Percentiles rank a stretch among this genome's conserved stretches.
phyloP scores from a whole-genome alignment of 192 early-diverging fungal species.

The Coemansia sp. region DNA sequence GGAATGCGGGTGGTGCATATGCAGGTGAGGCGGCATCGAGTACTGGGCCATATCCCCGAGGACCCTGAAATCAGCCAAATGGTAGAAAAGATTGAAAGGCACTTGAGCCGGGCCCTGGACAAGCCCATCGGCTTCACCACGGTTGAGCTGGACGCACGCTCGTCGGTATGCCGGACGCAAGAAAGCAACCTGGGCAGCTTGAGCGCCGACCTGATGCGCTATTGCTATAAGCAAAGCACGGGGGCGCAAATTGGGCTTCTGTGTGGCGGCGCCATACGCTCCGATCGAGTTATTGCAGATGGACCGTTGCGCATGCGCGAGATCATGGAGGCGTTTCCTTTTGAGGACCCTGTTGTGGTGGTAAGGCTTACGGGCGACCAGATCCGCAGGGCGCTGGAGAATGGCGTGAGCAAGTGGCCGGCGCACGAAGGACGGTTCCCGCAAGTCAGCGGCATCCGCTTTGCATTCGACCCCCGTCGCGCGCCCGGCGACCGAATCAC shows the following conservation, averaged over 20 bases:
- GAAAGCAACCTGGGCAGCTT: slow-evolving; percentile 66
- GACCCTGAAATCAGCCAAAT: slow-evolving; percentile 45
- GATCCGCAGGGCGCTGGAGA: slow-evolving; percentile 63
- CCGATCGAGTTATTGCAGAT: slow-evolving; percentile 56
- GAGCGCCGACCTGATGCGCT: slow-evolving; percentile 62
- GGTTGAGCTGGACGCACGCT: slow-evolving; percentile 57
- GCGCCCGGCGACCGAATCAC: slow-evolving; percentile 55
- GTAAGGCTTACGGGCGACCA: slow-evolving; percentile 61
- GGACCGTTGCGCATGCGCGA: slow-evolving; percentile 62
- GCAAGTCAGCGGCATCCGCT: slow-evolving; percentile 60
- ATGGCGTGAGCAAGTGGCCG: slow-evolving; percentile 63
- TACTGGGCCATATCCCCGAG: slow-evolving; percentile 39
- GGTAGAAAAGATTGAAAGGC: slow-evolving; percentile 49
- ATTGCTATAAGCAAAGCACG: slow-evolving; percentile 39
- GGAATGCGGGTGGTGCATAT: slow-evolving; percentile 11
- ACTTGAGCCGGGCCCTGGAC: slow-evolving; percentile 54
- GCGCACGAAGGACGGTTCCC: slow-evolving; percentile 70
- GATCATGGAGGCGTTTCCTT: slow-evolving; percentile 66
- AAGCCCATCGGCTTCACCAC: slow-evolving; percentile 58
- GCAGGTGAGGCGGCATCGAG: slow-evolving; percentile 47
- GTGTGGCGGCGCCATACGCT: slow-evolving; percentile 65
- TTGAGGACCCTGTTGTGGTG: slow-evolving; percentile 66
- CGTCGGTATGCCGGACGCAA: slow-evolving; percentile 54
- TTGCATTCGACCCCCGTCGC: slow-evolving; percentile 56
- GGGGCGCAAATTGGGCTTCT: slow-evolving; percentile 53